phyloP scores from a whole-genome alignment of 768 basidiomycete genomes.

The Albatrellus ellisii region DNA sequence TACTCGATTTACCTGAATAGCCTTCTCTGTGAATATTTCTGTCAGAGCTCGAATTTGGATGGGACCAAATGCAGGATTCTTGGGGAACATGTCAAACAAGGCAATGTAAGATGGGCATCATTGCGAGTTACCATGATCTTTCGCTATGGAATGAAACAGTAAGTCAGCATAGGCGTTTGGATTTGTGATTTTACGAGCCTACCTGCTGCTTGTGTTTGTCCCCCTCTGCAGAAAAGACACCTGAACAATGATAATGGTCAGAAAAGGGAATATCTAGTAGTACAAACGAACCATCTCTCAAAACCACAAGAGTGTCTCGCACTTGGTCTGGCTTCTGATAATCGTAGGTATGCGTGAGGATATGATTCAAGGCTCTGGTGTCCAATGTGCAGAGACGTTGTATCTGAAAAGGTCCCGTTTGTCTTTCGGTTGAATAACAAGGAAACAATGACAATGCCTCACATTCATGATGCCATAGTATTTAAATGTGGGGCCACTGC shows the following conservation, averaged over 20 bases:
- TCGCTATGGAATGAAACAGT: background rate
- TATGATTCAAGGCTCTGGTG: background rate
- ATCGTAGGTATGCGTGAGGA: background rate
- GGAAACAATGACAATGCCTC: background rate
- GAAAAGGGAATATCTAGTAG: too few species aligned
- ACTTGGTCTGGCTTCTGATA: background rate
- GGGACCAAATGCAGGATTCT: slow-evolving; percentile 6
- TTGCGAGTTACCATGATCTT: background rate
- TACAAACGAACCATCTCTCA: background rate
- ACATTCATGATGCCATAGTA: background rate
- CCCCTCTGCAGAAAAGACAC: background rate
- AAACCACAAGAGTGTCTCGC: background rate
- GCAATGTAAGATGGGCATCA: background rate
- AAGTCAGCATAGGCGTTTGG: background rate
- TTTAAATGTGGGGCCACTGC: background rate
- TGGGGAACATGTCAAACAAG: too few species aligned
- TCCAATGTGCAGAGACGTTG: background rate
- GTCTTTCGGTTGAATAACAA: background rate
- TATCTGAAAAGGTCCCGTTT: too few species aligned
- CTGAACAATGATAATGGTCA: background rate
- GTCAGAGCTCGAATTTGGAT: slow-evolving; percentile 3
- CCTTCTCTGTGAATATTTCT: slow-evolving; percentile 1
- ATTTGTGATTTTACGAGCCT: background rate
- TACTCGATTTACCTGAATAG: slow-evolving; percentile 3
- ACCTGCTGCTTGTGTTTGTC: slow-evolving; percentile 4